These are phyloP conservation scores for Moricandia arvensis DNA, from an alignment of 345 rosid genomes.

Conservation along the genomic window DNA sequence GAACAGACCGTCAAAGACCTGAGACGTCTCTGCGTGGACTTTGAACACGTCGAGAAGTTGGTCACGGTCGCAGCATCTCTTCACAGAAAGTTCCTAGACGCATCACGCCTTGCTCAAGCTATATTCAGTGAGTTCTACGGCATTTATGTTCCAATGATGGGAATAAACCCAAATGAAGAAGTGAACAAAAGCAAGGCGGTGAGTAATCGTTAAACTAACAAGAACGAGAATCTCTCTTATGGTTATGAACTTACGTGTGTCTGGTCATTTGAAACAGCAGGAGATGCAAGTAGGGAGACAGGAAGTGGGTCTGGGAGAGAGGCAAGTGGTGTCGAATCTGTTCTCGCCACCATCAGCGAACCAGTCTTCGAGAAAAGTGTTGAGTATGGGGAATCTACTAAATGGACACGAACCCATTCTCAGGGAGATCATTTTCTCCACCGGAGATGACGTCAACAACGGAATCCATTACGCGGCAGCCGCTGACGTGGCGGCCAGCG, in stretches of 20 bases:
- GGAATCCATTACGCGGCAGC: slow-evolving; percentile 60
- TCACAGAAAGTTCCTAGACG: slow-evolving; percentile 72
- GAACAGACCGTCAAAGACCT: slow-evolving; percentile 63
- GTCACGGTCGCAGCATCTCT: slow-evolving; percentile 79
- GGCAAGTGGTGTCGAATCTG: slow-evolving; percentile 60
- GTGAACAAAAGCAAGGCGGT: slow-evolving; percentile 26
- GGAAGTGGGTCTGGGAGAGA: slow-evolving; percentile 54
- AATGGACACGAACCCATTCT: slow-evolving; percentile 92
- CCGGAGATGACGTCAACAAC: slow-evolving; percentile 47
- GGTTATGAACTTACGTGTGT: neutral
- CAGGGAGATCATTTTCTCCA: slow-evolving; percentile 76
- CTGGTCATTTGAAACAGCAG: slow-evolving; percentile 37
- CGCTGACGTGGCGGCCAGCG: slow-evolving; percentile 32
- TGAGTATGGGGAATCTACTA: slow-evolving; percentile 97
- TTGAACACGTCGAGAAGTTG: slow-evolving; percentile 79
- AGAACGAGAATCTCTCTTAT: neutral
- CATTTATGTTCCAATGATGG: slow-evolving; percentile 63
- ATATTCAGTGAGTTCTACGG: slow-evolving; percentile 66
- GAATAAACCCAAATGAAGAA: slow-evolving; percentile 44
- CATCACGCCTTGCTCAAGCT: slow-evolving; percentile 65
- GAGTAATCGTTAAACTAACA: slow-evolving; percentile 16
- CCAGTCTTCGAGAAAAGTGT: slow-evolving; percentile 94
- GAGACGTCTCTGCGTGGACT: slow-evolving; percentile 58
- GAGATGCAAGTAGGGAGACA: slow-evolving; percentile 60
- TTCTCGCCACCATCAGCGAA: slow-evolving; percentile 69